Base-by-base conservation (phyloP, 768 basidiomycete species). In the Dioszegia aurantiaca region DNA sequence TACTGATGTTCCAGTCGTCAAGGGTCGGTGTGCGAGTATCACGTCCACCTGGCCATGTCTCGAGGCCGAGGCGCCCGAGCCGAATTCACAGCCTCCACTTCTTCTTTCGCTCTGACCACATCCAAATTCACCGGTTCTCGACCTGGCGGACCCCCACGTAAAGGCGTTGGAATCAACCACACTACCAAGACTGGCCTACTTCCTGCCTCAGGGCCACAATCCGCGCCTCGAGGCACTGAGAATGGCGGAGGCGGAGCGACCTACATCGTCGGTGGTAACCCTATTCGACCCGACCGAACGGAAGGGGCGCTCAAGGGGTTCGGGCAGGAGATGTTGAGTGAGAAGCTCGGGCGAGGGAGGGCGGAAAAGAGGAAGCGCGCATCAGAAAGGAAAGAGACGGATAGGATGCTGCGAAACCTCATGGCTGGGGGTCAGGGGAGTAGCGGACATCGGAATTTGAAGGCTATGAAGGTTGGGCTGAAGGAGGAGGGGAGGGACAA, bases 1-100 rank as follows among this genome's bases (percentile, higher is more conserved):
- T 11, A 41, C 54, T 55, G 54, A 55, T 27, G 5, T 10, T 9
- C 55, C 14, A 56, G 86, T 63, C 86, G 91, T 27, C 82, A 88
- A 12, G 61, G 67, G 82, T 86, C 88, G 19, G 86, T 88, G 2
- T 99, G 95, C 76, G 93, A 97, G 41, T 99, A 84, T 77, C 95
- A 99, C 77, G 75, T 97, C 39, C 86, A 90, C 60, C 81, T 82
- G 23, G 89, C 92, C 0, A 84, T 98, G 3, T 82, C 89, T 75
- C 79, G 84, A 21, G 80, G 82, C 16, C 81, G 91, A 9, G 86
- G 87, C 0, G 83, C 83, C 0, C 82, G 94, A 45, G 82, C 94
- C 0, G 95, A 99, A 77, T 95, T 97, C 67, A 82, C 88, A 17
- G 78, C 80, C 6, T 88, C 89, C 27, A 74, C 74, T 3, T 63